phyloP scores from a whole-genome alignment of 805 yeast species.

The Phaffomyces antillensis region DNA sequence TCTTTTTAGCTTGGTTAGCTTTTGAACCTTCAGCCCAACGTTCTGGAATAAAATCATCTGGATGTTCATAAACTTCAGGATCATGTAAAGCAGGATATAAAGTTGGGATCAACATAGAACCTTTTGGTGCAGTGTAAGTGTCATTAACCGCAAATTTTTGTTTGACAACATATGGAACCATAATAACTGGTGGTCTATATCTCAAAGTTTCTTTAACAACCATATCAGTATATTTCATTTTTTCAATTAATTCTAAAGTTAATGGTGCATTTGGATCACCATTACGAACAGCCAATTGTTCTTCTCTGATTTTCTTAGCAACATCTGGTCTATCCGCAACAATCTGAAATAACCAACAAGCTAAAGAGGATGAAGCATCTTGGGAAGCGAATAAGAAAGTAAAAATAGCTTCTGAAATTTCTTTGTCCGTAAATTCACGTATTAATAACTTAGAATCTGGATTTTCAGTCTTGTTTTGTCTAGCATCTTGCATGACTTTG shows the following conservation, averaged over 20 bases:
- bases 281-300: slow-evolving; percentile 76
- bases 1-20: slow-evolving; percentile 71
- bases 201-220: slow-evolving; percentile 91
- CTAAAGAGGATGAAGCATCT: slow-evolving; percentile 94
- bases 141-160: slow-evolving; percentile 77
- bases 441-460: slow-evolving; percentile 52
- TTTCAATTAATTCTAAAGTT: slow-evolving; percentile 65
- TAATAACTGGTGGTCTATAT: slow-evolving; percentile 93
- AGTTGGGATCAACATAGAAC: slow-evolving; percentile 95
- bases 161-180: slow-evolving; percentile 97
- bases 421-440: slow-evolving; percentile 82
- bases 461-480: slow-evolving; percentile 38
- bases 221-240: slow-evolving; percentile 83
- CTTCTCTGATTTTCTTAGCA: slow-evolving; percentile 78
- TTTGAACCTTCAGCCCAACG: slow-evolving; percentile 83
- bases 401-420: slow-evolving; percentile 93
- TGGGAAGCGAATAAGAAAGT: slow-evolving; percentile 96
- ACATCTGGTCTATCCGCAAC: slow-evolving; percentile 95
- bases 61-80: slow-evolving; percentile 92
- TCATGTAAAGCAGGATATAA: slow-evolving; percentile 94
- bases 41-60: slow-evolving; percentile 92
- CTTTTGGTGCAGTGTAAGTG: slow-evolving; percentile 89
- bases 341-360: slow-evolving; percentile 97
- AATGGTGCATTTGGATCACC: slow-evolving; percentile 63
- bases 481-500: slow-evolving; percentile 70